phyloP scores from a whole-genome alignment of 1,284 basidiomycete species.

The Leccinum insolens region DNA sequence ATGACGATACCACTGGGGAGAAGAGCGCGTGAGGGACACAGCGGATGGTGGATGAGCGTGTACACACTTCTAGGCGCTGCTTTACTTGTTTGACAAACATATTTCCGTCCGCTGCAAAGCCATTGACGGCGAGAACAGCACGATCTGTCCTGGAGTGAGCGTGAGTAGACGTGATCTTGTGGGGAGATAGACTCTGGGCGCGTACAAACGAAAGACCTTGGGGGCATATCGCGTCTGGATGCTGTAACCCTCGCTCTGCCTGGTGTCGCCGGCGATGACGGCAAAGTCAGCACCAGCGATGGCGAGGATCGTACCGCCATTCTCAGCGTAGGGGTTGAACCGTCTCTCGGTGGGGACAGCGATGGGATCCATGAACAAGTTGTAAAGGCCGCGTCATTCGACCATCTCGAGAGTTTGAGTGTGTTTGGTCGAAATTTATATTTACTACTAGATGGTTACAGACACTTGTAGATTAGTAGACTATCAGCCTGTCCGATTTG shows the following conservation, averaged over 20 bases:
- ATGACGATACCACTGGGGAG: conserved; percentile 86
- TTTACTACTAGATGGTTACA: no score
- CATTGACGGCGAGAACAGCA: conserved; percentile 90
- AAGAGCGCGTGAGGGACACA: conserved; percentile 9
- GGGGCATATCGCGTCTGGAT: conserved; percentile 97
- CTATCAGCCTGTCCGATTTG: no score
- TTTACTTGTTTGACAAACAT: conserved; percentile 95
- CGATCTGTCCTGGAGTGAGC: conserved; percentile 75
- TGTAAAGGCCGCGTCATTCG: neutral
- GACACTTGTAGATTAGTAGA: no score
- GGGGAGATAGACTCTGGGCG: conserved; percentile 18
- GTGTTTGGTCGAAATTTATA: neutral
- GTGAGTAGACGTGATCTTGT: conserved; percentile 3
- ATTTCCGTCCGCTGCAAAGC: conserved; percentile 94
- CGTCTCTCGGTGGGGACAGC: conserved; percentile 57
- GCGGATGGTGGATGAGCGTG: conserved; percentile 2
- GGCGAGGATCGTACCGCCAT: conserved; percentile 93
- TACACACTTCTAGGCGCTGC: conserved; percentile 84
- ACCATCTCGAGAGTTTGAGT: neutral
- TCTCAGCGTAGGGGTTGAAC: conserved; percentile 90
- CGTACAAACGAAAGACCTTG: conserved; percentile 82
- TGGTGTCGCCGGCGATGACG: conserved; percentile 93
- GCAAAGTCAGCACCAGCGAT: conserved; percentile 91
- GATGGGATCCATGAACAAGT: conserved; percentile 37
- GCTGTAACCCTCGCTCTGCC: conserved; percentile 92